Evolutionary conservation across 164 flowering plant species (phyloP).

Genomic region (Vitis rotundifolia): DNA sequence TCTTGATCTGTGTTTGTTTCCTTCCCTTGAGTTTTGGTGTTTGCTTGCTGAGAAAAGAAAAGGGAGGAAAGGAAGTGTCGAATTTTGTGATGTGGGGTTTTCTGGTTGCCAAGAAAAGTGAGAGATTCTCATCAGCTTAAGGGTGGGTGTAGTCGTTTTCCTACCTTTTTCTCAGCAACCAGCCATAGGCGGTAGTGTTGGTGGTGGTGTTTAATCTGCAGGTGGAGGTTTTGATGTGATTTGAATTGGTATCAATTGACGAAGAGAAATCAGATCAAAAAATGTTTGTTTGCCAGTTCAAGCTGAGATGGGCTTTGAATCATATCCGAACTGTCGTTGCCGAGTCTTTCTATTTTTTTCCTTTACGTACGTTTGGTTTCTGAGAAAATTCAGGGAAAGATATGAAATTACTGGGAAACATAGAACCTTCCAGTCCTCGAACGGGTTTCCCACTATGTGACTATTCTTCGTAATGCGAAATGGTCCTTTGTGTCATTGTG

Average conservation of each 20-base stretch:
- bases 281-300: too few relatives aligned
- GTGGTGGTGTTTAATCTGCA: neutral
- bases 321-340: too few relatives aligned
- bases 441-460: too few relatives aligned
- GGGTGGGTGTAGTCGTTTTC: neutral
- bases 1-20: neutral
- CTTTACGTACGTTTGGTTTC: too few relatives aligned
- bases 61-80: too few relatives aligned
- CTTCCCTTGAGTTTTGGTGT: neutral
- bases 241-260: neutral
- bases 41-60: neutral
- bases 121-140: neutral
- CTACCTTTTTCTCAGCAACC: slow-evolving; percentile 6
- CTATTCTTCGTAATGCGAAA: neutral
- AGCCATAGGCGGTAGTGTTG: neutral
- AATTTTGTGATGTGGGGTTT: neutral
- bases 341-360: too few relatives aligned
- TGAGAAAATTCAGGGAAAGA: too few relatives aligned
- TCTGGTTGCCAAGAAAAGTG: too few relatives aligned
- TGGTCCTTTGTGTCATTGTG: neutral
- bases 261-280: too few relatives aligned
- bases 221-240: neutral
- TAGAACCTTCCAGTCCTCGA: too few relatives aligned
- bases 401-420: too few relatives aligned
- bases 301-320: too few relatives aligned